phyloP scores from a whole-genome alignment of 495 filamentous ascomycete species.

The Pseudotulostoma volvatum region DNA sequence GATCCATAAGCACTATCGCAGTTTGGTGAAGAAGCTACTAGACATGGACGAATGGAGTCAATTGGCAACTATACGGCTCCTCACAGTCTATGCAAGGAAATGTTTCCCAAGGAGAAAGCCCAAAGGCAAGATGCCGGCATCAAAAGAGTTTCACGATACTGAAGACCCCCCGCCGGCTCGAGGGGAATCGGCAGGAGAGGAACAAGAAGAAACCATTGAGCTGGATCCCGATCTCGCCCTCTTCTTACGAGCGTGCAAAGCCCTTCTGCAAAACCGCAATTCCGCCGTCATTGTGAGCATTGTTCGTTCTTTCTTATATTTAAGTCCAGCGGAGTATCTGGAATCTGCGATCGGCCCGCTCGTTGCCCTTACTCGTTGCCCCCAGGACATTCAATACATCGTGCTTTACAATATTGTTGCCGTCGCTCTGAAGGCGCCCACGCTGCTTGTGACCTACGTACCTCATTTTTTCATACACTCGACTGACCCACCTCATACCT shows the following conservation, averaged over 20 bases:
- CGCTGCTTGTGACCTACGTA: slow-evolving; percentile 65
- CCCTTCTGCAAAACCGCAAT: slow-evolving; percentile 82
- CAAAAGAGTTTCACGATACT: slow-evolving; percentile 66
- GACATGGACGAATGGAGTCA: slow-evolving; percentile 99
- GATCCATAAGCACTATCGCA: slow-evolving; percentile 77
- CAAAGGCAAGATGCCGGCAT: slow-evolving; percentile 34
- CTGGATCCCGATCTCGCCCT: slow-evolving; percentile 74
- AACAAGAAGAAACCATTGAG: slow-evolving; percentile 33
- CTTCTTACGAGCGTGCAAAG: slow-evolving; percentile 60
- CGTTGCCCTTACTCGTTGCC: slow-evolving; percentile 65
- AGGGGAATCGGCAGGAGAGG: slow-evolving; percentile 21
- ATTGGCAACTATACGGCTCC: slow-evolving; percentile 58
- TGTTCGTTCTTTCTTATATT: slow-evolving; percentile 64
- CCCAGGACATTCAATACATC: slow-evolving; percentile 73
- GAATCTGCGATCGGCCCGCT: slow-evolving; percentile 61
- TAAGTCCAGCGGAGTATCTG: slow-evolving; percentile 62
- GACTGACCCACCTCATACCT: slow-evolving; percentile 67
- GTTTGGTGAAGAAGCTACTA: slow-evolving; percentile 72
- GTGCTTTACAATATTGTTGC: slow-evolving; percentile 88
- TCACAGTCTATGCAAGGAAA: slow-evolving; percentile 69
- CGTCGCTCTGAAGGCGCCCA: slow-evolving; percentile 56
- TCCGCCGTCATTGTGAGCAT: slow-evolving; percentile 83
- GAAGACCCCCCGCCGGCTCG: slow-evolving; percentile 26
- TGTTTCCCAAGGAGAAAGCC: slow-evolving; percentile 66
- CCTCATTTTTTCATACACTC: slow-evolving; percentile 75